Conservation (phyloP, 2,329 filamentous ascomycete genomes). For the Fusarium secorum region DNA sequence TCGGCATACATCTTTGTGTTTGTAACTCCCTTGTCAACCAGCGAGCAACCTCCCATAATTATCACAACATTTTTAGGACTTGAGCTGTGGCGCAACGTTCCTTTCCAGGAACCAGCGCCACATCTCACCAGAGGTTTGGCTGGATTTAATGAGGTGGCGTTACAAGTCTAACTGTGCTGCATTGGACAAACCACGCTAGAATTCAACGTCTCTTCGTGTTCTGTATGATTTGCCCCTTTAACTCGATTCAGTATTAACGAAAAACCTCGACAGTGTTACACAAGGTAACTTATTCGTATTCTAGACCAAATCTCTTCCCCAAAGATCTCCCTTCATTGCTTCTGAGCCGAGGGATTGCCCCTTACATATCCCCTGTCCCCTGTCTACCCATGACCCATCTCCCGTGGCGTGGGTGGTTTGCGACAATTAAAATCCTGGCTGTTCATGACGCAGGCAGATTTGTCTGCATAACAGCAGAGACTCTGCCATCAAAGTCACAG, state of each 20-base stretch:
- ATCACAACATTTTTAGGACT: neutral
- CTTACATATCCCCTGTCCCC: constrained; percentile 12
- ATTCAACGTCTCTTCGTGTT: neutral
- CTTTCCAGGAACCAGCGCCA: constrained; percentile 17
- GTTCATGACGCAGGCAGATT: constrained; percentile 28
- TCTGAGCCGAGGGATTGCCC: neutral
- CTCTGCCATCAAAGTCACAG: neutral
- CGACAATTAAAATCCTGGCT: constrained; percentile 31
- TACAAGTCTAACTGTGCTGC: neutral
- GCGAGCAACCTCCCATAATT: neutral
- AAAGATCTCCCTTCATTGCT: neutral
- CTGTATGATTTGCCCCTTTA: constrained; percentile 24
- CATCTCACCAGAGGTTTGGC: constrained; percentile 4
- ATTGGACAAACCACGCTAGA: constrained; percentile 14
- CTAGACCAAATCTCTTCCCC: neutral
- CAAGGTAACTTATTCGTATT: neutral
- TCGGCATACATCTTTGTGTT: neutral
- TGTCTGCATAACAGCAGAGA: constrained; percentile 14
- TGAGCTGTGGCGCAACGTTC: constrained; percentile 19
- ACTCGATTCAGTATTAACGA: neutral
- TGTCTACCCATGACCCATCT: constrained; percentile 11
- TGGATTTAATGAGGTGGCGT: constrained; percentile 4
- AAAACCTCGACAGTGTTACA: neutral
- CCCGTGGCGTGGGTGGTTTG: constrained; percentile 1
- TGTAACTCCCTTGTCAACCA: neutral